Conservation (phyloP, 495 filamentous ascomycete species). For the Penicillium pulvis region DNA sequence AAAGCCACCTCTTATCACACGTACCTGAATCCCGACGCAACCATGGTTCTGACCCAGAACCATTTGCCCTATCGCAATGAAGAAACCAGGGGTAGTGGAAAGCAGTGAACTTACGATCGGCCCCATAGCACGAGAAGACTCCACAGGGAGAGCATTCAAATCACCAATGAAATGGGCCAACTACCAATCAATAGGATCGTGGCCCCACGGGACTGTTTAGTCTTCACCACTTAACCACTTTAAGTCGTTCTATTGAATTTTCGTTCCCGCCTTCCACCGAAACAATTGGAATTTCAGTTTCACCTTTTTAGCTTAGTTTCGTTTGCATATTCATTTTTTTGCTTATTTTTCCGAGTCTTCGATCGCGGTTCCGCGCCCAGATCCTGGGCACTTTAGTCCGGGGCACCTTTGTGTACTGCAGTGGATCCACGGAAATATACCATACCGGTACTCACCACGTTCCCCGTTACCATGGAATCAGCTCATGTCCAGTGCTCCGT, state of each 20-base stretch:
- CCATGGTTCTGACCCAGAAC: slow-evolving; percentile 4
- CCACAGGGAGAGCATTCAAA: background rate
- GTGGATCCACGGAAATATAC: background rate
- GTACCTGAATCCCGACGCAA: slow-evolving; percentile 11
- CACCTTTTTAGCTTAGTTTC: slow-evolving; percentile 4
- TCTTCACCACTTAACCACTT: slow-evolving; percentile 4
- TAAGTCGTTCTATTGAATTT: slow-evolving; percentile 4
- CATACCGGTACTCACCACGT: background rate
- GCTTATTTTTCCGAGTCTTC: slow-evolving; percentile 12
- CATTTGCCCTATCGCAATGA: slow-evolving; percentile 17
- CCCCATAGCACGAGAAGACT: slow-evolving; percentile 1
- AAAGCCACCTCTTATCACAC: background rate
- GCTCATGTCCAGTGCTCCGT: too few relatives aligned
- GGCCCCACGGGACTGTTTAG: slow-evolving; percentile 1
- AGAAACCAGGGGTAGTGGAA: slow-evolving; percentile 16
- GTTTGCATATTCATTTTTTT: background rate
- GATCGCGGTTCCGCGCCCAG: slow-evolving; percentile 1
- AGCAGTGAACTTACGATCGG: slow-evolving; percentile 7
- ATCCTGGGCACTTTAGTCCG: background rate
- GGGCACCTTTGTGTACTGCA: background rate
- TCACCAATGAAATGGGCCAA: background rate
- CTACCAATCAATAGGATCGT: slow-evolving; percentile 1
- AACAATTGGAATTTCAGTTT: slow-evolving; percentile 5
- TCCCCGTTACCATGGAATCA: background rate
- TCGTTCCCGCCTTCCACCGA: slow-evolving; percentile 1